Evolutionary conservation across 179 eudicot species (phyloP), one percentile per base, ranked within the genome.

Genomic region (Gypsophila paniculata): DNA sequence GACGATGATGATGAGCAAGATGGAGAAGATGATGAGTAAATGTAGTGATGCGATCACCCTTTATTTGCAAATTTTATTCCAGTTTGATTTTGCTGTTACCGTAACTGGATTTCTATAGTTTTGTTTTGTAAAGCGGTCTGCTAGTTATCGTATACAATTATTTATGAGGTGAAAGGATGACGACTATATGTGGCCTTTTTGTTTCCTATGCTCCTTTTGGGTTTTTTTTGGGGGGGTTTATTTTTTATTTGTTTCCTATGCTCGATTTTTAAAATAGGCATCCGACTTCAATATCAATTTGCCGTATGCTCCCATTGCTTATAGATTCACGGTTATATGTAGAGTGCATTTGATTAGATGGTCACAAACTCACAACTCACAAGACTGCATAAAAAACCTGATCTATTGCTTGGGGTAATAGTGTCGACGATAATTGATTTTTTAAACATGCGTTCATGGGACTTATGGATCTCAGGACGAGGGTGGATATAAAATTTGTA

Each of bases 1-100:
- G 90, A 83, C 0, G 85, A 85, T 3, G 85, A 76, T 11, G 88
- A 84, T 2, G 69, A 65, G 18, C 64, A 86, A 7, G 85, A 81
- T 0, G 88, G 75, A 6, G 87, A 78, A 2, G 89, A 83, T 8
- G 80, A 77, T 3, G 69, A 74, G 77, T 74, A 59, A 78, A 64
- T 22, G 72, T 69, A 68, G 65, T 10, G 18, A 29, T 15, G 18
- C 13, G 64, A 52, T 39, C 18, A 68, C 49, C 36, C 44, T 63
- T 21, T 29, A 10, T 52, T 21, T 61, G 70, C 70, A 53, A 69
- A 18, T 53, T 63, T 49, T 74, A 36, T 74, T 52, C 26, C 17
- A 74, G 53, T 17, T 70, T 54, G 70, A 34, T 63, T 78, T 55
- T 70, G 65, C 49, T 70, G 46, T 48, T 12, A 48, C 36, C 64